Evolutionary conservation across 2,329 filamentous ascomycete species (phyloP).

Genomic region (Cladobotryum protrusum): DNA sequence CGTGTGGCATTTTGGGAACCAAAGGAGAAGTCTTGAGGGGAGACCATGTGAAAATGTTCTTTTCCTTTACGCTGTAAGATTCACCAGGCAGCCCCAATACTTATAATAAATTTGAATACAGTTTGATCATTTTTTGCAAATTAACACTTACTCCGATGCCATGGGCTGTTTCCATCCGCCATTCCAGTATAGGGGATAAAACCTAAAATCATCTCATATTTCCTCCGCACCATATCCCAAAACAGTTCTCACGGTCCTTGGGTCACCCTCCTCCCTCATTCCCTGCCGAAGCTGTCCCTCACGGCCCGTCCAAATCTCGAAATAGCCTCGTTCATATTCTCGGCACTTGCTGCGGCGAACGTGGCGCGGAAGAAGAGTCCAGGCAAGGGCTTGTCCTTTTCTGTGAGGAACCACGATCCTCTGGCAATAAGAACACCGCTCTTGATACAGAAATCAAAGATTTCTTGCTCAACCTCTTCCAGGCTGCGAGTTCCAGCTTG

Average conservation of each 20-base stretch:
- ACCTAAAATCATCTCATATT: background rate
- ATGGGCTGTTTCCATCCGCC: no score
- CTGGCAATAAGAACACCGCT: constrained; percentile 68
- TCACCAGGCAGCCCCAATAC: background rate
- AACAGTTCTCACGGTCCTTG: background rate
- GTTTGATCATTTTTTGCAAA: no score
- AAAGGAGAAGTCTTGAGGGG: constrained; percentile 16
- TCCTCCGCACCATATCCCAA: background rate
- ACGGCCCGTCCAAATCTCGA: constrained; percentile 70
- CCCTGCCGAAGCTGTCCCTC: constrained; percentile 45
- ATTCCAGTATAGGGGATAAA: no score
- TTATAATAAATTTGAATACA: background rate
- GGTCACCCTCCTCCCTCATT: constrained; percentile 14
- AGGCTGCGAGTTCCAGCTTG: constrained; percentile 46
- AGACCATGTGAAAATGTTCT: background rate
- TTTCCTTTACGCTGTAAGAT: background rate
- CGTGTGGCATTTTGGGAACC: constrained; percentile 50
- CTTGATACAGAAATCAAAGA: constrained; percentile 70
- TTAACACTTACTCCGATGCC: no score
- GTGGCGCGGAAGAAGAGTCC: constrained; percentile 79
- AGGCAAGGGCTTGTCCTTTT: constrained; percentile 46
- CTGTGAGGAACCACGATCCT: constrained; percentile 79
- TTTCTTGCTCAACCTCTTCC: constrained; percentile 71
- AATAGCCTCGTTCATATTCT: constrained; percentile 57
- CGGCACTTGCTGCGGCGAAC: constrained; percentile 64